Base-by-base conservation (phyloP, 768 basidiomycete species). In the Termitomyces sp. region DNA sequence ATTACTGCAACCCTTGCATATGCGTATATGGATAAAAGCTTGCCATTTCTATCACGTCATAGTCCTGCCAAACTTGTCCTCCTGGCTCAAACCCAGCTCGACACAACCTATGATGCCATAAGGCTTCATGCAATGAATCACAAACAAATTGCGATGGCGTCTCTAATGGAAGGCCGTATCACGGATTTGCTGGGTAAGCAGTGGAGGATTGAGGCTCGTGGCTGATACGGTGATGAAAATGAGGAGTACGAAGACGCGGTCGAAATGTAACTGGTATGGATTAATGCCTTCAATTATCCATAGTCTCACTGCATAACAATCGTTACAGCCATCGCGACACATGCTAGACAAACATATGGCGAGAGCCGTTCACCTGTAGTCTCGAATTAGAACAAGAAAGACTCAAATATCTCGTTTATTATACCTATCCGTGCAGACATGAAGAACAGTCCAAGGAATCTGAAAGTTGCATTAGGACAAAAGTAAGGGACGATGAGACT, bases 351-450 rank as follows among this genome's bases (percentile, higher is more conserved):
- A 16, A 99, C 97, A 66, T 98, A 98, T 41, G 96, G 97, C 31
- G 96, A 98, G 47, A 99, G 76, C 20, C 97, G 83, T 72, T 98
- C 97, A 53, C 96, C 95, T 97, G 70, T 31, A 31, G 1, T 46
- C 39, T 20, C 44, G 49, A 5, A 37, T 46, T 44, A 54, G 58
- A 51, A 42, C 54, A 36, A 15, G 45, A n/a, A 15, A 50, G 46
- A 13, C 39, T 37, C 31, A 7, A 22, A n/a, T 22, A 31, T 20
- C 8, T 36, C 9, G 18, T 22, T 2, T 30, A 48, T 73, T 83
- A 59, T 67, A 93, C 95, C 97, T 78, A 99, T 94, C 53, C 97
- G 82, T 12, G 97, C 96, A 51, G 86, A 91, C 82, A 95, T 99
- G 83, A 91, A 98, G 72, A 98, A 89, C 11, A 98, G 71, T 6